These are phyloP conservation scores for Phylloporus arenicola DNA, from an alignment of 768 basidiomycete species.

Conservation along the genomic window DNA sequence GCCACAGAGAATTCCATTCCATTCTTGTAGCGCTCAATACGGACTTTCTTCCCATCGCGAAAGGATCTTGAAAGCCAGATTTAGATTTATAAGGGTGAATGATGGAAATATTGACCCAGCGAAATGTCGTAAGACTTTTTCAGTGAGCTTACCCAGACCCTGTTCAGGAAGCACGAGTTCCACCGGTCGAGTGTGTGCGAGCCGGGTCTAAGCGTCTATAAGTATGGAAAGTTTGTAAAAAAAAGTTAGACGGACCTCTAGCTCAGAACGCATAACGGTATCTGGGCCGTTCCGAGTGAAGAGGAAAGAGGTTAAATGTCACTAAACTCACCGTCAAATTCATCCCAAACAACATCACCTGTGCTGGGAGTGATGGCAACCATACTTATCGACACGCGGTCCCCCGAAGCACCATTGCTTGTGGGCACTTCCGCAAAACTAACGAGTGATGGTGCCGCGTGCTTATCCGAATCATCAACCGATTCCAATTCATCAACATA, in stretches of 20 bases:
- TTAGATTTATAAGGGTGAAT: constrained; percentile 6
- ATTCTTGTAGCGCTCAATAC: constrained; percentile 58
- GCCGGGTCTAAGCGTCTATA: constrained; percentile 59
- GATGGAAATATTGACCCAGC: constrained; percentile 43
- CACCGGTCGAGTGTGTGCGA: constrained; percentile 78
- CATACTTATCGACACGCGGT: constrained; percentile 55
- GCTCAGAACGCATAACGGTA: constrained; percentile 77
- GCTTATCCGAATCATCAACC: constrained; percentile 54
- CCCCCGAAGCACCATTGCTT: constrained; percentile 13
- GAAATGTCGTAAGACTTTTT: constrained; percentile 71
- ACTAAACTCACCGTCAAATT: constrained; percentile 61
- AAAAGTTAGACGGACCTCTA: constrained; percentile 53
- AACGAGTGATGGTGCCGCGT: constrained; percentile 61
- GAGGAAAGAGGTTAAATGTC: neutral
- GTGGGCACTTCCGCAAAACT: constrained; percentile 55
- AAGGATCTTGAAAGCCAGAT: constrained; percentile 30
- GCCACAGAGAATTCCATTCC: constrained; percentile 61
- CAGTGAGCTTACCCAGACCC: constrained; percentile 61
- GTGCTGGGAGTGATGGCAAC: constrained; percentile 80
- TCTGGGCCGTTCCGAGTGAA: constrained; percentile 40
- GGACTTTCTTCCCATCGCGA: constrained; percentile 39
- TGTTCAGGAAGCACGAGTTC: constrained; percentile 67
- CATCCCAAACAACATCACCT: constrained; percentile 91
- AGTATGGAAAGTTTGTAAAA: neutral
- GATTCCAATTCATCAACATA: constrained; percentile 80